These are phyloP conservation scores for Neltuma alba DNA, from an alignment of 306 rosid genomes.

Conservation along the genomic window DNA sequence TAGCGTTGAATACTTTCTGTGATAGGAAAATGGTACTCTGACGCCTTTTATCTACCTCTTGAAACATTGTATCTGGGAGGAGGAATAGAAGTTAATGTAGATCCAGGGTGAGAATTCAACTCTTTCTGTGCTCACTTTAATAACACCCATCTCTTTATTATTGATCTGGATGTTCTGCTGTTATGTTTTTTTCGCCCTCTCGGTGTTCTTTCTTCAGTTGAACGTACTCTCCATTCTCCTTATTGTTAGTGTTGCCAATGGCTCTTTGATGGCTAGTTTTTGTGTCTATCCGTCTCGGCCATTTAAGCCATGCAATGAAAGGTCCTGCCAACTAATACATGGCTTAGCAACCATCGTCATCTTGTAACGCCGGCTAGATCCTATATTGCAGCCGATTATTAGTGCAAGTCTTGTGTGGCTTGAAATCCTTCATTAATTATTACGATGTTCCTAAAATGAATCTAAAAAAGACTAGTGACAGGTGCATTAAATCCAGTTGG, in stretches of 20 bases:
- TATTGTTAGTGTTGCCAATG: neutral
- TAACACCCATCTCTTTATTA: neutral
- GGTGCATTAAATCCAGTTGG: neutral
- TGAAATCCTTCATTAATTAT: slow-evolving; percentile 2
- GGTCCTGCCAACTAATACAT: slow-evolving; percentile 13
- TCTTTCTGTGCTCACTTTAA: neutral
- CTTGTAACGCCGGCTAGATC: neutral
- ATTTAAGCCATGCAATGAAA: slow-evolving; percentile 28
- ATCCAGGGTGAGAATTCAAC: neutral
- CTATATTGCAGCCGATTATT: slow-evolving; percentile 1
- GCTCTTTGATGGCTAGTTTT: slow-evolving; percentile 11
- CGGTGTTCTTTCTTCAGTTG: neutral
- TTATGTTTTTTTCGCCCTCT: neutral
- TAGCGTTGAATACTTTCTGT: neutral
- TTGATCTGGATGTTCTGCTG: neutral
- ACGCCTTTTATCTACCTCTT: neutral
- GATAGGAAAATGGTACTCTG: neutral
- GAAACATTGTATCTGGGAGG: neutral
- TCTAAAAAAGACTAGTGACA: neutral
- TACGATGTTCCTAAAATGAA: neutral
- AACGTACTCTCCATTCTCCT: neutral
- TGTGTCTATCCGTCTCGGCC: slow-evolving; percentile 1
- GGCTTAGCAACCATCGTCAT: slow-evolving; percentile 21
- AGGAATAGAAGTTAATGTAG: neutral
- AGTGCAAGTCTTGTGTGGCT: neutral